phyloP scores from a whole-genome alignment of 495 filamentous ascomycete species.

The Podospora comata region DNA sequence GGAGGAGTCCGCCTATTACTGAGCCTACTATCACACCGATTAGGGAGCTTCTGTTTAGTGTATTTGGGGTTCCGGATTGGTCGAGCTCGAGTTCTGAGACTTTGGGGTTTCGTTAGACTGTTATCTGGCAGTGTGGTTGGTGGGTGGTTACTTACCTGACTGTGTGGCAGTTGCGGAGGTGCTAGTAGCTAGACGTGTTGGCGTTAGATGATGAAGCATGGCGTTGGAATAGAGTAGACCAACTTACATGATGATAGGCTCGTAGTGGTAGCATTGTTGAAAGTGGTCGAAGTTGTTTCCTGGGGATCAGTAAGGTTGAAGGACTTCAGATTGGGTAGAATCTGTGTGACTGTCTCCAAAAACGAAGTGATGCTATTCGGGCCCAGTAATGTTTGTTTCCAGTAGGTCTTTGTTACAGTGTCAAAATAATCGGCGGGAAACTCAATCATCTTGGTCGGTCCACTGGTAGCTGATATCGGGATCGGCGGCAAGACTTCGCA shows the following conservation, averaged over 20 bases:
- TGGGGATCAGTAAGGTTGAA: not conserved
- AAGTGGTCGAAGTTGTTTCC: not conserved
- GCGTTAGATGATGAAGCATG: not conserved
- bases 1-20: not conserved
- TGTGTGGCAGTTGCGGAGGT: not conserved
- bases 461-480: no score
- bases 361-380: not conserved
- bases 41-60: not conserved
- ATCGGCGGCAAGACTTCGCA: not conserved
- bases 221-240: not conserved
- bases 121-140: not conserved
- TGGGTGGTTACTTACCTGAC: not conserved
- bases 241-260: not conserved
- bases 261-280: not conserved
- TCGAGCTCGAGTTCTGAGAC: not conserved
- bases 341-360: not conserved
- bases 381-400: not conserved
- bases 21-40: not conserved
- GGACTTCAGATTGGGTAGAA: not conserved
- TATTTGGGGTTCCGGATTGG: not conserved
- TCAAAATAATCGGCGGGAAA: not conserved
- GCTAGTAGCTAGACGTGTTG: not conserved
- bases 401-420: not conserved
- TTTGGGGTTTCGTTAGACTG: not conserved
- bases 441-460: not conserved